Percentiles rank a stretch among this genome's conserved stretches.
Conservation (phyloP, 495 filamentous ascomycete species). For the Amphirosellinia nigrospora region DNA sequence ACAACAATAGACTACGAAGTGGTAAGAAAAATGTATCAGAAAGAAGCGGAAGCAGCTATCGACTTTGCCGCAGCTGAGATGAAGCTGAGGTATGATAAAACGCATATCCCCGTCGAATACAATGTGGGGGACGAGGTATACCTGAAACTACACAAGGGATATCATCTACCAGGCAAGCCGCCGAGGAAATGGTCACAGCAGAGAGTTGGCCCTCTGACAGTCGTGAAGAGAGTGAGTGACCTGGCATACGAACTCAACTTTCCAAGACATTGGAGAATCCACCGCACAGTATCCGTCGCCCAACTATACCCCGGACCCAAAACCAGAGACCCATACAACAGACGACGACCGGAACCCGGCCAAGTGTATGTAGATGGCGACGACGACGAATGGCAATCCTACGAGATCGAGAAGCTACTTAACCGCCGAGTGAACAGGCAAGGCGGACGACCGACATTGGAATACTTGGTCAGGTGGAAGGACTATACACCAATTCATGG, state of each 20-base stretch:
- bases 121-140: not conserved
- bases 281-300: not conserved
- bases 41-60: too few relatives aligned
- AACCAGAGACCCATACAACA: not conserved
- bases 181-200: not conserved
- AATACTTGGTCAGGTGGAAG: too few relatives aligned
- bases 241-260: slow-evolving; percentile 9
- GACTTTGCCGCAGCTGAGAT: too few relatives aligned
- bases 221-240: not conserved
- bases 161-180: not conserved
- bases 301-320: not conserved
- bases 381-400: not conserved
- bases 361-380: not conserved
- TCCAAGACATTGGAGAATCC: not conserved
- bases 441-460: too few relatives aligned
- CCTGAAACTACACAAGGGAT: not conserved
- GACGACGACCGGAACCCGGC: not conserved
- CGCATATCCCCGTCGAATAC: too few relatives aligned
- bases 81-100: too few relatives aligned
- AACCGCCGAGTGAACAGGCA: too few relatives aligned
- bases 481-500: too few relatives aligned
- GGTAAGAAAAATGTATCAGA: too few relatives aligned
- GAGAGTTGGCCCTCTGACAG: not conserved
- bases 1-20: too few relatives aligned
- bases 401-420: not conserved